These are phyloP conservation scores for Pyrus communis DNA, from an alignment of 306 rosid genomes.

Conservation along the genomic window DNA sequence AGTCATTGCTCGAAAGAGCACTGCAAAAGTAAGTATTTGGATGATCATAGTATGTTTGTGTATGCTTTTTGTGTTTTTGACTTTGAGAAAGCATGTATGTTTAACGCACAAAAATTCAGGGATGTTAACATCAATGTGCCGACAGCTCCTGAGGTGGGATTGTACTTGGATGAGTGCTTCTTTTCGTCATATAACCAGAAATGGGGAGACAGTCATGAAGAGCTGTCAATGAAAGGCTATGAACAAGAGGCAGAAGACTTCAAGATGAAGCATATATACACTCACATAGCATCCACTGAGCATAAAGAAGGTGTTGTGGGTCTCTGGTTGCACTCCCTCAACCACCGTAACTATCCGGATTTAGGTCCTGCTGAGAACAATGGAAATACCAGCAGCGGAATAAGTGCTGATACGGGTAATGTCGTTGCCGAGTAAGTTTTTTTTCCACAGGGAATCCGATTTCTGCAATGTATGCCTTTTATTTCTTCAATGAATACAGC, in stretches of 20 bases:
- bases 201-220: conserved; percentile 91
- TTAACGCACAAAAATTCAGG: conserved; percentile 29
- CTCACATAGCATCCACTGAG: conserved; percentile 72
- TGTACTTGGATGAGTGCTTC: conserved; percentile 84
- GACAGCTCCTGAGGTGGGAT: conserved; percentile 95
- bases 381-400: conserved; percentile 16
- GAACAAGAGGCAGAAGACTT: conserved; percentile 70
- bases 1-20: conserved; percentile 65
- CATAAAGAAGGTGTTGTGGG: conserved; percentile 79
- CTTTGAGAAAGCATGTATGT: neutral
- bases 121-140: conserved; percentile 79
- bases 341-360: conserved; percentile 85
- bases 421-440: conserved; percentile 17
- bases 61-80: neutral
- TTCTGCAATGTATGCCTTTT: conserved; percentile 13
- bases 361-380: conserved; percentile 22
- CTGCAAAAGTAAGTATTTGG: conserved; percentile 57
- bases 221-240: conserved; percentile 68
- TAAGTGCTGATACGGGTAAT: conserved; percentile 16
- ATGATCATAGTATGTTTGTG: neutral
- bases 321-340: conserved; percentile 89
- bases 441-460: neutral
- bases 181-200: conserved; percentile 80
- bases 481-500: neutral
- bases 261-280: conserved; percentile 74